phyloP scores from a whole-genome alignment of 1,139 yeast species.

The Petasospora fabianii region DNA sequence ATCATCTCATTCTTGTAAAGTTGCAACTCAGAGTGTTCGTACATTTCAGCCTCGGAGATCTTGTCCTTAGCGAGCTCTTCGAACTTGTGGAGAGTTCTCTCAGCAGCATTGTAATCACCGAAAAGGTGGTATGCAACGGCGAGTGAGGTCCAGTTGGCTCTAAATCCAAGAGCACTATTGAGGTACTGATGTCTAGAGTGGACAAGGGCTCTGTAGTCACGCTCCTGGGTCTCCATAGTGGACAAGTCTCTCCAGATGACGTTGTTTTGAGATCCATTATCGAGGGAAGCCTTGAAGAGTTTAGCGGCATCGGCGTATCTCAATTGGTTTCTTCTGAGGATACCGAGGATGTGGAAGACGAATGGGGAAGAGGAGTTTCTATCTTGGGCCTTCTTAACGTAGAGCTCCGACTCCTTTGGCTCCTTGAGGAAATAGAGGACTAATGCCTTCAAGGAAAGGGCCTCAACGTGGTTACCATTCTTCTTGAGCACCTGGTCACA shows the following conservation, averaged over 20 bases:
- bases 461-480: slow-evolving; percentile 72
- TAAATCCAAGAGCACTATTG: slow-evolving; percentile 74
- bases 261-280: slow-evolving; percentile 74
- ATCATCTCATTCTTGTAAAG: slow-evolving; percentile 70
- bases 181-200: slow-evolving; percentile 65
- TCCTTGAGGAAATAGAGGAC: slow-evolving; percentile 52
- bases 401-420: slow-evolving; percentile 60
- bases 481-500: slow-evolving; percentile 78
- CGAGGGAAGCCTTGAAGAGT: slow-evolving; percentile 75
- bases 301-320: slow-evolving; percentile 75
- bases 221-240: slow-evolving; percentile 70
- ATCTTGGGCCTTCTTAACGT: slow-evolving; percentile 56
- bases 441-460: slow-evolving; percentile 83
- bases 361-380: slow-evolving; percentile 59
- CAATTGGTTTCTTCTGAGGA: slow-evolving; percentile 68
- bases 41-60: slow-evolving; percentile 59
- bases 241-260: slow-evolving; percentile 82
- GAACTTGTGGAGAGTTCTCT: slow-evolving; percentile 66
- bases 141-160: slow-evolving; percentile 89
- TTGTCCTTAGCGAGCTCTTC: slow-evolving; percentile 71
- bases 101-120: slow-evolving; percentile 64
- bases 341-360: slow-evolving; percentile 83
- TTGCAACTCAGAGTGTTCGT: slow-evolving; percentile 77
- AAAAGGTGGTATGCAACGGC: slow-evolving; percentile 84
- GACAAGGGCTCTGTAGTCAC: slow-evolving; percentile 65